Evolutionary conservation across 140 eudicot species (phyloP), one percentile per base, ranked within the genome.

Genomic region (Erigeron philadelphicus): DNA sequence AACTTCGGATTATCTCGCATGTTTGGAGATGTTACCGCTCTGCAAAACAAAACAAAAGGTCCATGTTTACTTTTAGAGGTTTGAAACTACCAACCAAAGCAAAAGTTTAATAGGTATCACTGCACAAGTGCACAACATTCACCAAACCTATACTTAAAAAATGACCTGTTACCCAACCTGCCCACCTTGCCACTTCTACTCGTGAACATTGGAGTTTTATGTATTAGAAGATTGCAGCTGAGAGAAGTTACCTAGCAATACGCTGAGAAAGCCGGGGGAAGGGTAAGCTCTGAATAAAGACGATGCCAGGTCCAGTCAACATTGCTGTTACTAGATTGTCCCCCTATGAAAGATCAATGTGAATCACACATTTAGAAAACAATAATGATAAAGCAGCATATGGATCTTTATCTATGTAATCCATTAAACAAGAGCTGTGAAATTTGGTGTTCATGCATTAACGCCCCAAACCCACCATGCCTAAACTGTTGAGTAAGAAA

Each of bases 1-100:
- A 92, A 74, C 88, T 83, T 88, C 11, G 96, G 98, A 65, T 92
- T 92, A 76, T 92, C 98, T 77, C 98, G 81, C 96, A 92, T 81
- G 84, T 92, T 92, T 74, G 98, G 95, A 43, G 98, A 87, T 64
- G 98, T 87, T 42, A 92, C 96, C 47, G 96, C 90, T 88, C 98
- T 92, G 90, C 75, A 69, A 79, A 68, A 53, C 57, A 15, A 75
- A 44, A 58, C 6, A 3, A 59, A 8, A n/a, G 66, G 3, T 44
- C 46, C 18, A 11, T 38, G 11, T 49, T 68, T 8, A 59, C 38
- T 61, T 9, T 11, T 7, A 47, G 18, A 55, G 23, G 46, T 58
- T 31, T 16, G 49, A 46, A 25, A 17, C 44, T 16, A 15, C 7
- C 16, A 19, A 53, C 25, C 16, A 16, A 11, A 13, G 23, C 58